Base-by-base conservation (phyloP, 1,284 basidiomycete genomes). In the Cryptococcus deneoformans region DNA sequence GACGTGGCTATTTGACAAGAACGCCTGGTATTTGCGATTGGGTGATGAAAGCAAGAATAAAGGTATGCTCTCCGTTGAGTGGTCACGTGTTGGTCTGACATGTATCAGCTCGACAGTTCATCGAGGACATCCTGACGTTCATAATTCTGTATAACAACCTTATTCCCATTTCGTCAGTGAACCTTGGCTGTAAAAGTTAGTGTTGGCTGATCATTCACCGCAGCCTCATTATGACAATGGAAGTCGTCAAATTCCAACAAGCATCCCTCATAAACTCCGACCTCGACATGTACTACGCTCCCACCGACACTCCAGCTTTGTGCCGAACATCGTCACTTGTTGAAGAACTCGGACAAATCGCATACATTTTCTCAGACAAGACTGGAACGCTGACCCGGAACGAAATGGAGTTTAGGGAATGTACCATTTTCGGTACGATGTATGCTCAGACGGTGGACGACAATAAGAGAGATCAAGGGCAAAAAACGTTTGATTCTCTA, bases 101-200 rank as follows among this genome's bases (percentile, higher is more conserved):
- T 39, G 8, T 29, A 16, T 9, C 50, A 89, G 91, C 87, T 36
- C 87, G 84, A 67, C 83, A 82, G 51, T 93, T 93, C 73, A 82
- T 89, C 50, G 89, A 92, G 84, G 95, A 98, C 76, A 92, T 99
- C 59, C 82, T 99, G 48, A 99, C 96, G 1, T 99, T 98, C 80
- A 92, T 99, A 79, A 97, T 99, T 75, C 84, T 97, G 43, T 97
- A 98, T 83, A 99, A 98, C 82, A 99, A 99, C 79, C 82, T 99
- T 67, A 98, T 99, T 63, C 96, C 96, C 6, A 99, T 99, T 73
- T 99, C 95, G 59, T 80, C 51, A 54, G 78, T 69, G 24, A n/a
- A 12, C 14, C n/a, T 24, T 24, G 6, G 5, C n/a, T 9, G 43
- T 61, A 14, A 40, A 52, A n/a, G 24, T 43, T n/a, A 37, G 2